phyloP scores from a whole-genome alignment of 208 protist species.

The Trypanosoma mega region DNA sequence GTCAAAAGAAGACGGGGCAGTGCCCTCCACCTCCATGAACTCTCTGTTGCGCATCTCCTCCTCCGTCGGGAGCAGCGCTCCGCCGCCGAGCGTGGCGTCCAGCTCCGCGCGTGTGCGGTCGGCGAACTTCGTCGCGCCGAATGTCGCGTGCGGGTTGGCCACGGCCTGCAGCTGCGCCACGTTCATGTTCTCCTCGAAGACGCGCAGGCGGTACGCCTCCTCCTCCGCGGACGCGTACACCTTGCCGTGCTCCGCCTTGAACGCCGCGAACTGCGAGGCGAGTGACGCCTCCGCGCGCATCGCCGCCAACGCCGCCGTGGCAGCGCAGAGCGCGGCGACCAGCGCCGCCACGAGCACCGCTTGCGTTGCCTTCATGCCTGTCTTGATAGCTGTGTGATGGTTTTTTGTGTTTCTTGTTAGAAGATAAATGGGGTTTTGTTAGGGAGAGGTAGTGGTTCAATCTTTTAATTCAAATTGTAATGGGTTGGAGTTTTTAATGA shows the following conservation, averaged over 20 bases:
- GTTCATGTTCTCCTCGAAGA: slow-evolving; percentile 59
- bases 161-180: slow-evolving; percentile 27
- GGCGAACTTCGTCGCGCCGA: slow-evolving; percentile 32
- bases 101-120: slow-evolving; percentile 60
- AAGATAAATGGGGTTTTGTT: too few relatives aligned
- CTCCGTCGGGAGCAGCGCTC: slow-evolving; percentile 14
- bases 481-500: too few relatives aligned
- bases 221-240: slow-evolving; percentile 41
- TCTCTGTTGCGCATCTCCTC: background rate
- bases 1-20: slow-evolving; percentile 35
- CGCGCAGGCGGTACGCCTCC: slow-evolving; percentile 38
- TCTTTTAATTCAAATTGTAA: too few relatives aligned
- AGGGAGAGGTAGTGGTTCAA: too few relatives aligned
- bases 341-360: background rate
- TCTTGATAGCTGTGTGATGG: too few relatives aligned
- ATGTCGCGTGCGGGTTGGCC: slow-evolving; percentile 56
- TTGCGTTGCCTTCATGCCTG: background rate
- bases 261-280: slow-evolving; percentile 40
- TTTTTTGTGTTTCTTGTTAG: too few relatives aligned
- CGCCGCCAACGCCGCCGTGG: background rate
- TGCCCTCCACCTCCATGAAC: background rate
- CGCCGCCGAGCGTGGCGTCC: slow-evolving; percentile 30
- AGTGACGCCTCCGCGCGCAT: background rate
- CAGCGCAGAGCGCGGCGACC: background rate
- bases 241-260: slow-evolving; percentile 60